Evolutionary conservation across 2,329 filamentous ascomycete genomes (phyloP).

Genomic region (Zasmidium citrigriseum): DNA sequence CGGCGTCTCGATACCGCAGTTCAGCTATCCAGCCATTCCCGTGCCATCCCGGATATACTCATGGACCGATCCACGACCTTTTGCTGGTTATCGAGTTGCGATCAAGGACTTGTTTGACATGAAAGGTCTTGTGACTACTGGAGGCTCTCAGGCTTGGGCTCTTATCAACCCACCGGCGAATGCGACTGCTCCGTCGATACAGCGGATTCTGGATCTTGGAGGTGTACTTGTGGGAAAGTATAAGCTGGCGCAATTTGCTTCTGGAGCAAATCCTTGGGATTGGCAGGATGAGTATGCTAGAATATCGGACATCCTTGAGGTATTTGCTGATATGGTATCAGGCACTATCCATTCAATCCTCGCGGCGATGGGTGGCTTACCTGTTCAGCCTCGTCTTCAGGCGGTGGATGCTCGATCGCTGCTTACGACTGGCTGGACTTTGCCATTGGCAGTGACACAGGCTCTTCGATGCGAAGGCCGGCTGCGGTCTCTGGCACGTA

Average conservation of each 20-base stretch:
- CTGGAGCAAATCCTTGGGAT: background rate
- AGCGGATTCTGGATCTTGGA: background rate
- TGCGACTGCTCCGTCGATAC: background rate
- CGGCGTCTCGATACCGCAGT: constrained; percentile 30
- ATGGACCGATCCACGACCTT: constrained; percentile 35
- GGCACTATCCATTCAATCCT: constrained; percentile 39
- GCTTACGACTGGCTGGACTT: background rate
- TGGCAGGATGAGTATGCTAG: background rate
- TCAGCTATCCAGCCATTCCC: constrained; percentile 34
- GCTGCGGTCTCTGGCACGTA: background rate
- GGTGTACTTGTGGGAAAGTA: background rate
- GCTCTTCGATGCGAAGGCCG: background rate
- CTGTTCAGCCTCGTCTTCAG: constrained; percentile 27
- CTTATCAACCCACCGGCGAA: background rate
- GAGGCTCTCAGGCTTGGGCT: background rate
- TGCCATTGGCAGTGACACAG: background rate
- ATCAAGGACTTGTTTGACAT: background rate
- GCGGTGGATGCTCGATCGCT: background rate
- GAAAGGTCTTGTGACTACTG: background rate
- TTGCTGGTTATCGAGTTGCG: constrained; percentile 29
- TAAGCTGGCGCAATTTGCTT: background rate
- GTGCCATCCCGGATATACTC: constrained; percentile 44
- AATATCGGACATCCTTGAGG: background rate
- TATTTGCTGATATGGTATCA: constrained; percentile 28
- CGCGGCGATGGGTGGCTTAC: constrained; percentile 40